Conservation (phyloP, 2,329 filamentous ascomycete genomes). For the Fusarium caatingaense region DNA sequence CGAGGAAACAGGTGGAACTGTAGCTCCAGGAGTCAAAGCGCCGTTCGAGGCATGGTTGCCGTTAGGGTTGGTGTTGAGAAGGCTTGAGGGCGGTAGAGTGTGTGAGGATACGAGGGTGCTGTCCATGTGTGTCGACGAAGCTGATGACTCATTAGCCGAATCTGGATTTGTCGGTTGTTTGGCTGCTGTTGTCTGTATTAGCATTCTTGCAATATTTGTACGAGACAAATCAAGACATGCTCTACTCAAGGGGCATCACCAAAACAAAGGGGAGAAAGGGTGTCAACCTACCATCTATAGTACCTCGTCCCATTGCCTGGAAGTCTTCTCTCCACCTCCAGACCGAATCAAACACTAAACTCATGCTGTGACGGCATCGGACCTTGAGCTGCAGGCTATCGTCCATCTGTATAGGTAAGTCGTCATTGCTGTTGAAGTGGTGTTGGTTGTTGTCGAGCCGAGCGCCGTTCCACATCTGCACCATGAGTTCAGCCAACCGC, state of each 20-base stretch:
- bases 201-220: constrained; percentile 37
- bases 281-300: constrained; percentile 72
- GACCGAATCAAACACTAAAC: constrained; percentile 84
- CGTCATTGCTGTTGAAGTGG: constrained; percentile 61
- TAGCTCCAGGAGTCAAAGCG: constrained; percentile 63
- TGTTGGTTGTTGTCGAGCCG: constrained; percentile 62
- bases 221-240: constrained; percentile 42
- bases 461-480: constrained; percentile 85
- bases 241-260: constrained; percentile 36
- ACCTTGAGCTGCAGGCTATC: constrained; percentile 83
- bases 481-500: constrained; percentile 84
- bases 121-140: constrained; percentile 73
- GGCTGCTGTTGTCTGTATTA: constrained; percentile 63
- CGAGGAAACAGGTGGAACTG: constrained; percentile 54
- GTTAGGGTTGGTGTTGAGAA: constrained; percentile 51
- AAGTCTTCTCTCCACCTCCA: constrained; percentile 89
- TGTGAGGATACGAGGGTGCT: constrained; percentile 65
- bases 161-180: constrained; percentile 90
- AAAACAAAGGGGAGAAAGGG: constrained; percentile 27
- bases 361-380: constrained; percentile 87
- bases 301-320: constrained; percentile 75
- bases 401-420: constrained; percentile 66
- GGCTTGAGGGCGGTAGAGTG: constrained; percentile 55
- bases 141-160: constrained; percentile 78
- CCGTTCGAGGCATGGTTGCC: constrained; percentile 55